Evolutionary conservation across 768 basidiomycete genomes (phyloP), one percentile per base, ranked within the genome.

Genomic region (Pisolithus sp.): DNA sequence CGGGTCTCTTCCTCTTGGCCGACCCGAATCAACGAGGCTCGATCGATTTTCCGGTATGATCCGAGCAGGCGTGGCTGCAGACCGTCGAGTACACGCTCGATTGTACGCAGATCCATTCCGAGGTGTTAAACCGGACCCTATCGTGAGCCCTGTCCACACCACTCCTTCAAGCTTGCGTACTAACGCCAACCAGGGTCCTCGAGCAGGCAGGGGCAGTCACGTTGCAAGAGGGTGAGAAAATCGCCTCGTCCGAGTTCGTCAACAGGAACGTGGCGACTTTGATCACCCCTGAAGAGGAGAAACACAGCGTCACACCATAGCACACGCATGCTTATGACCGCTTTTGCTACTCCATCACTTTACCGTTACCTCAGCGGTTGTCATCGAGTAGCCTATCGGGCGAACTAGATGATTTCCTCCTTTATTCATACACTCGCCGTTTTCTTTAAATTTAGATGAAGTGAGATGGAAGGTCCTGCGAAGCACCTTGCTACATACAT

Each of bases 31-130:
- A 34, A 34, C 5, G 34, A 34, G 34, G 12, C 34, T 34, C 12
- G 34, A 34, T 12, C 30, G 26, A 4, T 30, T 37, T 38, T 18
- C n/a, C 46, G 21, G 9, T 50, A 37, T 47, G 18, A 41, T 17
- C 34, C 34, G 34, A 38, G n/a, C 38, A 88, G 89, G 83, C 83
- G 20, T 95, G 93, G 93, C 72, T 94, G 57, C 71, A 77, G 60
- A 87, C 86, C 5, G 92, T 94, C 18, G 73, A 71, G 4, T 95
- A 92, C 66, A 83, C 89, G 3, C 56, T 73, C 10, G 77, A 84
- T 60, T 86, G 90, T 58, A 66, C 74, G 2, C 71, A 69, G 34
- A 84, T 94, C 42, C 78, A 85, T 7, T 70, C 67, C n/a, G 67
- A 77, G 28, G 83, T 91, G 15, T 76, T 95, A 13, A 63, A 66